Percentiles rank a stretch among this genome's conserved stretches.
Evolutionary conservation across 108 stramenopile genomes (phyloP).

Genomic region (Thalassiosira profunda): DNA sequence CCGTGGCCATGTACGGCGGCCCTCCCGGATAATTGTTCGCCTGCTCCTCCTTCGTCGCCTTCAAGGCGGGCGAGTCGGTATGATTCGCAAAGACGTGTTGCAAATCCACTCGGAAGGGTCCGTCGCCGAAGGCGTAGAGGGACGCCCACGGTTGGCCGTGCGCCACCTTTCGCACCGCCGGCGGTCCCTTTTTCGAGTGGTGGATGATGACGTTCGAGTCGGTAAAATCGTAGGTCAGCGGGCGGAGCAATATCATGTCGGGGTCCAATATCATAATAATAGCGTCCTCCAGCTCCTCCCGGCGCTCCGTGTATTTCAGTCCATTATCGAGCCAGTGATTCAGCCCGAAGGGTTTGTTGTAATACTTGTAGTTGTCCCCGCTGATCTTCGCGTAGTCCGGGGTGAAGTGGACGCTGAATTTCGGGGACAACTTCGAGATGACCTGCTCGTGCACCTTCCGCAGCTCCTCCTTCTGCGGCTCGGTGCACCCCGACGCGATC

Average conservation of each 20-base stretch:
- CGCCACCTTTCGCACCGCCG: constrained; percentile 52
- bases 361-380: constrained; percentile 79
- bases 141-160: constrained; percentile 95
- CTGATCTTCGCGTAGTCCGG: constrained; percentile 57
- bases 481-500: constrained; percentile 83
- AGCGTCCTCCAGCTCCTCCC: constrained; percentile 58
- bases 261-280: constrained; percentile 85
- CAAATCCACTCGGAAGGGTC: constrained; percentile 70
- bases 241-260: constrained; percentile 81
- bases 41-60: constrained; percentile 25
- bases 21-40: constrained; percentile 70
- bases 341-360: constrained; percentile 94
- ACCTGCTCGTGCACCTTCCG: constrained; percentile 31
- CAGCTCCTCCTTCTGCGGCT: constrained; percentile 39
- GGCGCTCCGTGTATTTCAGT: constrained; percentile 60
- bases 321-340: constrained; percentile 82
- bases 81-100: constrained; percentile 43
- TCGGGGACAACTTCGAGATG: constrained; percentile 46
- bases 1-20: constrained; percentile 82
- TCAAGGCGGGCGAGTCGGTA: constrained; percentile 54
- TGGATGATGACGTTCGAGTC: constrained; percentile 59
- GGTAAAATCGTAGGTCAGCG: constrained; percentile 84
- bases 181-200: constrained; percentile 27
- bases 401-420: constrained; percentile 78
- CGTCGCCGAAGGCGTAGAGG: constrained; percentile 88